Base-by-base conservation (phyloP, 2,329 filamentous ascomycete genomes). In the Talaromyces funiculosus region DNA sequence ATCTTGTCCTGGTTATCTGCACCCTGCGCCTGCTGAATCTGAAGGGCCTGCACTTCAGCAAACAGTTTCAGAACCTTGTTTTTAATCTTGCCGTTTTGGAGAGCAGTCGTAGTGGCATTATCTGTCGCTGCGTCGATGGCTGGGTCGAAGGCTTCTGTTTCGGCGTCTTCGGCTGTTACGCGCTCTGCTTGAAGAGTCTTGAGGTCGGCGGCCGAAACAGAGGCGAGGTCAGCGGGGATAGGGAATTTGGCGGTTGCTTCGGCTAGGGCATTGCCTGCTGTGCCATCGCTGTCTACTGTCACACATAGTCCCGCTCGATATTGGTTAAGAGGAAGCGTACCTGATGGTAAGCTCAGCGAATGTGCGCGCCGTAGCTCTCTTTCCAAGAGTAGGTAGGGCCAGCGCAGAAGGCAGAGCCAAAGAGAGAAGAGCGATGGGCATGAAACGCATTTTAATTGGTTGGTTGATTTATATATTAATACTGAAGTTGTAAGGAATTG, bases 241-340 rank as follows among this genome's bases (percentile, higher is more conserved):
- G 45, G 45, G 16, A 51, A 51, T 33, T 51, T 51, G 45, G 45
- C 45, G 26, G 45, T 51, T 33, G 45, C 45, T 51, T 51, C 45
- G 26, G 45, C 45, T 33, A 51, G 24, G 16, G 45, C 45, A n/a
- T 51, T 51, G n/a, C 45, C 45, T 20, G 45, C 45, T 18, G 45
- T 51, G n/a, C 45, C 45, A 9, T 51, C 20, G 45, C 45, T 51
- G 14, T 31, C 33, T 12, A 1, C 12, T 20, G 26, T 51, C 4
- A 51, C 26, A 33, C 12, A 33, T 33, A 12, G 3, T 10, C 12
- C 8, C 6, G 9, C 3, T 33, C 8, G 8, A 3, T 33, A n/a
- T 33, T 1, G 29, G 26, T 12, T 18, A 14, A 24, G 14, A 18
- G 6, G 9, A 4, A 9, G 7, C 20, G 4, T 51, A 51, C 45